phyloP scores from a whole-genome alignment of 441 rosid genomes.

The Jatropha podagrica region DNA sequence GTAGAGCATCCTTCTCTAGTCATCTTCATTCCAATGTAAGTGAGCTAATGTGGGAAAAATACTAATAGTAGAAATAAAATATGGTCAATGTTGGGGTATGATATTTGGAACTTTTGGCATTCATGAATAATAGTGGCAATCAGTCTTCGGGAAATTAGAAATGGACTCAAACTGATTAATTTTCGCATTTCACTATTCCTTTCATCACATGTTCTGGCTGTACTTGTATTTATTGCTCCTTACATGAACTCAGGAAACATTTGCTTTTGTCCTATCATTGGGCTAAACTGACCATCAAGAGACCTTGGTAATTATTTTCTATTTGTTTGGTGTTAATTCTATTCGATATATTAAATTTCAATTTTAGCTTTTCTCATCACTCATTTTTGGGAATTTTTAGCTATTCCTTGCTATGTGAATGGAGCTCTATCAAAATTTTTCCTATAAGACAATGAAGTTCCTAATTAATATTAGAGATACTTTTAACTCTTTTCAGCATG shows the following conservation, averaged over 20 bases:
- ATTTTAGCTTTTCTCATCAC: background rate
- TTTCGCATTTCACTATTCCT: background rate
- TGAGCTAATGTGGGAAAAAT: conserved; percentile 11
- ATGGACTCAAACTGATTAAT: background rate
- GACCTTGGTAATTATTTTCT: background rate
- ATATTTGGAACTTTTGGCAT: background rate
- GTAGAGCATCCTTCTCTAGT: conserved; percentile 69
- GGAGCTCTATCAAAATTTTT: too few species aligned
- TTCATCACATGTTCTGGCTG: conserved; percentile 3
- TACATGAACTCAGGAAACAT: background rate
- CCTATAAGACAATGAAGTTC: background rate
- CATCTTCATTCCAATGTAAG: conserved; percentile 51
- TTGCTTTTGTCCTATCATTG: background rate
- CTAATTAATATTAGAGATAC: background rate
- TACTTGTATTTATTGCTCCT: background rate
- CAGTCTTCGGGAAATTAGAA: background rate
- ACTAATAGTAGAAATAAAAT: background rate
- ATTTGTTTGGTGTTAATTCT: background rate
- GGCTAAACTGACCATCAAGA: background rate
- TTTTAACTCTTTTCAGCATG: background rate
- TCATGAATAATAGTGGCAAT: background rate
- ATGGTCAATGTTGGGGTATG: background rate
- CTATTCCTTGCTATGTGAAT: background rate
- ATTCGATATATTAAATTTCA: background rate
- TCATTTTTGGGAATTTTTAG: background rate